These are phyloP conservation scores for Mariannaea sp. DNA, from an alignment of 2,329 filamentous ascomycete genomes.

Conservation along the genomic window DNA sequence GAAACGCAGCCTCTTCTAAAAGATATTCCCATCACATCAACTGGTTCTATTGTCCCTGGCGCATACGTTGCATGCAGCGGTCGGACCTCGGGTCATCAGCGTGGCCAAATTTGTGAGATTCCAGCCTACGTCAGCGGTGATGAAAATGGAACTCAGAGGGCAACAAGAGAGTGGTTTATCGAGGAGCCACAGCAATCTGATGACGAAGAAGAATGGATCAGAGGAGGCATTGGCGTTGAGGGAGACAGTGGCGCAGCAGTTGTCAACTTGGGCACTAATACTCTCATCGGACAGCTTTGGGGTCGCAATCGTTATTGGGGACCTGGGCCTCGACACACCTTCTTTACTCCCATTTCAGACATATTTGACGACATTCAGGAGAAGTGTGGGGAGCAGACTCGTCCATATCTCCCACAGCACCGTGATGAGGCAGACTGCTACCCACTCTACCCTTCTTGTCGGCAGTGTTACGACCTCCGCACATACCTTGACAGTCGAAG, in stretches of 20 bases:
- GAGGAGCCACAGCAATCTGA: constrained; percentile 47
- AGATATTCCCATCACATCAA: constrained; percentile 42
- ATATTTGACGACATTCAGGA: constrained; percentile 54
- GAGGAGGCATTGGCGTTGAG: constrained; percentile 50
- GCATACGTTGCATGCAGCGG: constrained; percentile 47
- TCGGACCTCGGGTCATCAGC: constrained; percentile 50
- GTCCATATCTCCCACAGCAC: constrained; percentile 48
- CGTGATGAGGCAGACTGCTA: constrained; percentile 48
- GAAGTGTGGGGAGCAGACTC: constrained; percentile 46
- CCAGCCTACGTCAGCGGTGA: constrained; percentile 49
- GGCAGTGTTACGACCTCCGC: constrained; percentile 48
- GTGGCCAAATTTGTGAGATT: constrained; percentile 49
- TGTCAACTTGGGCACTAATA: constrained; percentile 47
- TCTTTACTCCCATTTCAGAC: constrained; percentile 51
- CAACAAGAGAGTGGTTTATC: constrained; percentile 53
- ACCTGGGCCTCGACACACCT: constrained; percentile 47
- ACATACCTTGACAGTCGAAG: constrained; percentile 49
- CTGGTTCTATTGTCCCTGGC: constrained; percentile 42
- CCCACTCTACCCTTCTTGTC: constrained; percentile 47
- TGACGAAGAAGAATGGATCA: constrained; percentile 51
- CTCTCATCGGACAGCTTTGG: constrained; percentile 51
- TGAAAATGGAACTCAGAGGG: constrained; percentile 48
- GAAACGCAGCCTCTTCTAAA: constrained; percentile 39
- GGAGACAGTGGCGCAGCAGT: constrained; percentile 53
- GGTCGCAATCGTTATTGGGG: constrained; percentile 51